These are phyloP conservation scores for Chaetomium tenue DNA, from an alignment of 495 filamentous ascomycete species.

Conservation along the genomic window DNA sequence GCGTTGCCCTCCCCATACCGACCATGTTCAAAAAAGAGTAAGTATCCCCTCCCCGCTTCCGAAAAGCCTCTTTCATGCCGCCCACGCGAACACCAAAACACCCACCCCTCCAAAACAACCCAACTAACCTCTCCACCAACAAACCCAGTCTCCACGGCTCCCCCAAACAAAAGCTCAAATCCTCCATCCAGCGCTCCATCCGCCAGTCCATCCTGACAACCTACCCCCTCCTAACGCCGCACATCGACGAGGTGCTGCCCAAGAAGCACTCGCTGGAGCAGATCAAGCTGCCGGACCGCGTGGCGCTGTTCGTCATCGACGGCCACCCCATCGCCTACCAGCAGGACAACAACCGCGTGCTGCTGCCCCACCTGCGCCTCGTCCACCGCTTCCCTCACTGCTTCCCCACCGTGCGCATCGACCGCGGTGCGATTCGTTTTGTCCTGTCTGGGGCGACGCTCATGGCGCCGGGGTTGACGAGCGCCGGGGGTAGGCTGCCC, in stretches of 20 bases:
- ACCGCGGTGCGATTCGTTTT: constrained; percentile 95
- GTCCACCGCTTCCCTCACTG: constrained; percentile 68
- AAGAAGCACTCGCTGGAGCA: constrained; percentile 92
- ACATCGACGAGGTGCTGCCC: constrained; percentile 92
- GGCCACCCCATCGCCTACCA: constrained; percentile 83
- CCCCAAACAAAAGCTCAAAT: constrained; percentile 94
- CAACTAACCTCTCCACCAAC: constrained; percentile 15
- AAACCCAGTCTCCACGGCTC: constrained; percentile 65
- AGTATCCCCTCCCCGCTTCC: constrained; percentile 23
- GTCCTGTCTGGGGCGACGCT: constrained; percentile 88
- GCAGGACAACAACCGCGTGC: constrained; percentile 69
- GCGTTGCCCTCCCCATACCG: constrained; percentile 17
- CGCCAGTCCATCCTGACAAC: constrained; percentile 76
- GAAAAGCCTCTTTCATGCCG: background rate
- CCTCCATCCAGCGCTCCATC: constrained; percentile 83
- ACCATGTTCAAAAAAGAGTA: constrained; percentile 94
- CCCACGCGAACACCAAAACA: background rate
- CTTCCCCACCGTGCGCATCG: constrained; percentile 70
- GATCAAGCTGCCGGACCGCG: constrained; percentile 88
- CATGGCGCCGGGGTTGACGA: constrained; percentile 92
- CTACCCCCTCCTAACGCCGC: constrained; percentile 79
- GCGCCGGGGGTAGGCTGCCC: constrained; percentile 71
- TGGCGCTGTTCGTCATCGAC: constrained; percentile 80
- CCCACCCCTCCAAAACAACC: background rate
- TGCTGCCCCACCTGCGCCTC: constrained; percentile 72